Base-by-base conservation (phyloP, 208 protist genomes). In the Herpetomonas tarakana region DNA sequence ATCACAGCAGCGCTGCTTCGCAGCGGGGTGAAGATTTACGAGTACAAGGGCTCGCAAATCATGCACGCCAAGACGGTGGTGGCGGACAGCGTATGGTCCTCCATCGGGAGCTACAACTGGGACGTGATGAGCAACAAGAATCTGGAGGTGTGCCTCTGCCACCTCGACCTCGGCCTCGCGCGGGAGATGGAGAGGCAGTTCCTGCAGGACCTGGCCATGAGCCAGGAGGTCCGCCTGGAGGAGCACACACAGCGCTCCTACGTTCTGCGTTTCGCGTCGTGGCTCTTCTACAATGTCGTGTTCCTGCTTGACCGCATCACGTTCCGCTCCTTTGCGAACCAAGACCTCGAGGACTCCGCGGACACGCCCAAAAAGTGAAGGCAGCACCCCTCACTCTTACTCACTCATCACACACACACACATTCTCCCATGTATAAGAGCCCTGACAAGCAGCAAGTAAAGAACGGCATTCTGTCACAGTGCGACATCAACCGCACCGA, bases 31-130 rank as follows among this genome's bases (percentile, higher is more conserved):
- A 76, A 82, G 49, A 72, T 97, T 1, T 97, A 96, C 71, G 93
- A 97, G 67, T 97, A 89, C 65, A 87, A 86, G 25, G 86, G 86
- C 0, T 38, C 56, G 47, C 73, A 92, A 49, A 85, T 96, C 29
- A 95, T 97, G 86, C 93, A 97, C 65, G 91, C 86, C 49, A 97
- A 97, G 71, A 96, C 87, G 27, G 77, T 96, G 24, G 86, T 95
- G 1, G 88, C 89, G n/a, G 93, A 97, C 66, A 93, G 89, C 52
- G 78, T 94, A 53, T 97, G 84, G 86, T 83, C 74, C 50, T 93
- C 81, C 7, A 76, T 97, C 22, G 93, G 93, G 26, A 94, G 82
- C 68, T 97, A 94, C 74, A 97, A 97, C 66, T 91, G 91, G 77
- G 93, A 97, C 54, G 69, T 91, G 54, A 89, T 97, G 84, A 93